A percentile compares a stretch with the other conserved stretches of the same genome.
These are phyloP conservation scores for Saccharomycopsis amapae DNA, from an alignment of 805 yeast genomes.

Conservation along the genomic window DNA sequence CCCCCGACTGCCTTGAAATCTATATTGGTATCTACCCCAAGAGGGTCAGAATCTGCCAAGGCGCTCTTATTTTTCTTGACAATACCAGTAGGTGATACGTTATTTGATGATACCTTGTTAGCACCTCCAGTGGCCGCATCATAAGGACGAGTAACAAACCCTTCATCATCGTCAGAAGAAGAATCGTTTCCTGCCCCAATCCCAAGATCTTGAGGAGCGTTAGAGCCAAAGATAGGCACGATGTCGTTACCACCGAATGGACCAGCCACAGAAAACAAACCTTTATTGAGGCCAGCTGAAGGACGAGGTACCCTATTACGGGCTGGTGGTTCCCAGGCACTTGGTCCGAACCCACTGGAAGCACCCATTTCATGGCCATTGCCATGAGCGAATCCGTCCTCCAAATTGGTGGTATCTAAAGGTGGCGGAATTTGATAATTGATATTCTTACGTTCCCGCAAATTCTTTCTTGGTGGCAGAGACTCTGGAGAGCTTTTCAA, in stretches of 20 bases:
- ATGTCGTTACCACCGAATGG: constrained; percentile 98
- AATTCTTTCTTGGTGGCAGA: constrained; percentile 36
- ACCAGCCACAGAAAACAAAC: constrained; percentile 89
- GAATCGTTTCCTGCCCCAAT: constrained; percentile 27
- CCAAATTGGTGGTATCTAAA: constrained; percentile 31
- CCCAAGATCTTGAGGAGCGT: constrained; percentile 33
- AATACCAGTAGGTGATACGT: neutral
- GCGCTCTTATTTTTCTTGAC: constrained; percentile 44
- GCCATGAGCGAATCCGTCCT: constrained; percentile 22
- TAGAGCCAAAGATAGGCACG: constrained; percentile 69
- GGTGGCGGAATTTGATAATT: constrained; percentile 86
- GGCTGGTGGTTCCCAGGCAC: constrained; percentile 26
- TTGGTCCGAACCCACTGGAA: constrained; percentile 21
- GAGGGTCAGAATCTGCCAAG: constrained; percentile 85
- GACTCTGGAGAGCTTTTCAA: constrained; percentile 24
- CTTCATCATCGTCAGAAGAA: constrained; percentile 42
- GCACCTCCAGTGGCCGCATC: constrained; percentile 16
- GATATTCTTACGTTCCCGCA: constrained; percentile 63
- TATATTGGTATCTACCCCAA: constrained; percentile 82
- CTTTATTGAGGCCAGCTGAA: constrained; percentile 45
- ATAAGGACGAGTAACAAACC: constrained; percentile 26
- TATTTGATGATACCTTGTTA: constrained; percentile 25
- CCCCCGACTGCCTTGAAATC: constrained; percentile 89
- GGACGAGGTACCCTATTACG: constrained; percentile 36
- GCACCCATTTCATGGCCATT: constrained; percentile 23